These are phyloP conservation scores for Crithidia acanthocephali DNA, from an alignment of 208 protist species.

Conservation along the genomic window DNA sequence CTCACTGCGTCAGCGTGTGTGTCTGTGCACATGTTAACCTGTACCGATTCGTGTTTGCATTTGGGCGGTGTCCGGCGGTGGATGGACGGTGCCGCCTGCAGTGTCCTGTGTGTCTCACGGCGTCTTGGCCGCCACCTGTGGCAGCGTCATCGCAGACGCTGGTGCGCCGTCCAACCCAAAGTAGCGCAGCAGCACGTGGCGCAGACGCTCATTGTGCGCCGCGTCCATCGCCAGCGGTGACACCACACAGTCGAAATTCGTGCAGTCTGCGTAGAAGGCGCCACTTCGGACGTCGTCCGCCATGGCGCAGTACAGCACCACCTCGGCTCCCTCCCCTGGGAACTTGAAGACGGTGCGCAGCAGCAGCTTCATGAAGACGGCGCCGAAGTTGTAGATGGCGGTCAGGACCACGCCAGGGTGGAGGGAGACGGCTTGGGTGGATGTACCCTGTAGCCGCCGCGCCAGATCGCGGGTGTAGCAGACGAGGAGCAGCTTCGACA, in stretches of 20 bases:
- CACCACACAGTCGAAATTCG: constrained; percentile 29
- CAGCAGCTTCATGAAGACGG: constrained; percentile 39
- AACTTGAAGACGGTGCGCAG: constrained; percentile 64
- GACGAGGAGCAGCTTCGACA: constrained; percentile 60
- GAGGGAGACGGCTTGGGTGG: constrained; percentile 30
- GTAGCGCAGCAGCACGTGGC: constrained; percentile 40
- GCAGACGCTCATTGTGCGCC: constrained; percentile 39
- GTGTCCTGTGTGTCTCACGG: no score
- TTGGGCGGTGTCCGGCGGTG: no score
- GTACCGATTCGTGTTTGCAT: no score
- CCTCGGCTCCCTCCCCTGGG: constrained; percentile 49
- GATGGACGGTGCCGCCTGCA: no score
- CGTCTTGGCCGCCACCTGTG: constrained; percentile 7
- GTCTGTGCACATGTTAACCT: no score
- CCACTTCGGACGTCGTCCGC: constrained; percentile 34
- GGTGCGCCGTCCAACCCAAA: constrained; percentile 33
- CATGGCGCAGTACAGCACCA: constrained; percentile 49
- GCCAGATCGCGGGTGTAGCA: constrained; percentile 60
- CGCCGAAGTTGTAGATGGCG: constrained; percentile 45
- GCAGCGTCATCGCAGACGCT: not conserved
- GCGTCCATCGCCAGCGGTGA: constrained; percentile 42
- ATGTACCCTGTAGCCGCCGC: constrained; percentile 34
- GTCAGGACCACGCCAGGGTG: constrained; percentile 60
- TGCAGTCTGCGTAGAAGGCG: constrained; percentile 51
- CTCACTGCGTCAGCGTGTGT: no score